phyloP scores from a whole-genome alignment of 2,329 filamentous ascomycete species.

The Claviceps capensis region DNA sequence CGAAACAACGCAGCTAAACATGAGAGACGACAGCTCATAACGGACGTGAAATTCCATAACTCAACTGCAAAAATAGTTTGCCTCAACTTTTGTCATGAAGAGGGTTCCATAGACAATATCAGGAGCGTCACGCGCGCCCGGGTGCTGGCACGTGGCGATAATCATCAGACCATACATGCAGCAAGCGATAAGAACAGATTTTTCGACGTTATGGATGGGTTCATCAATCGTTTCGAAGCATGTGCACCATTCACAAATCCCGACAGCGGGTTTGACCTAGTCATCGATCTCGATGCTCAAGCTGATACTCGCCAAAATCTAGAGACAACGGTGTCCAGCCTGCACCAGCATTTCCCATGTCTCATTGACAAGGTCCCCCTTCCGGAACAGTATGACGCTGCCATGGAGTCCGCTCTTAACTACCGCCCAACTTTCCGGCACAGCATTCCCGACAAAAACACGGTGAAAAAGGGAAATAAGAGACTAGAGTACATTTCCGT shows the following conservation, averaged over 20 bases:
- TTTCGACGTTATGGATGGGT: slow-evolving; percentile 86
- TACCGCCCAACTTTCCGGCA: slow-evolving; percentile 69
- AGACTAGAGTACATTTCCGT: slow-evolving; percentile 46
- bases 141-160: slow-evolving; percentile 77
- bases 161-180: slow-evolving; percentile 94
- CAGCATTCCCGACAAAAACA: slow-evolving; percentile 44
- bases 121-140: slow-evolving; percentile 62
- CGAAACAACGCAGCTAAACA: slow-evolving; percentile 85
- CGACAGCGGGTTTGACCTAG: slow-evolving; percentile 67
- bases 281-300: slow-evolving; percentile 73
- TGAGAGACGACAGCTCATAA: slow-evolving; percentile 77
- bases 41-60: slow-evolving; percentile 54
- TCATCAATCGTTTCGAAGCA: slow-evolving; percentile 73
- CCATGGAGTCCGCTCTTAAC: slow-evolving; percentile 59
- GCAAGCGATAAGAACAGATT: slow-evolving; percentile 61
- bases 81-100: slow-evolving; percentile 74
- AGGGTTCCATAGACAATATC: slow-evolving; percentile 61
- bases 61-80: slow-evolving; percentile 62
- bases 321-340: slow-evolving; percentile 57
- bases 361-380: slow-evolving; percentile 60
- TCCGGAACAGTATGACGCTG: slow-evolving; percentile 61
- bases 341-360: slow-evolving; percentile 67
- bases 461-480: slow-evolving; percentile 25
- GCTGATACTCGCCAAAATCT: slow-evolving; percentile 73
- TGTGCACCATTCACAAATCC: slow-evolving; percentile 53